phyloP scores from a whole-genome alignment of 768 basidiomycete species.

The Lactarius sp. region DNA sequence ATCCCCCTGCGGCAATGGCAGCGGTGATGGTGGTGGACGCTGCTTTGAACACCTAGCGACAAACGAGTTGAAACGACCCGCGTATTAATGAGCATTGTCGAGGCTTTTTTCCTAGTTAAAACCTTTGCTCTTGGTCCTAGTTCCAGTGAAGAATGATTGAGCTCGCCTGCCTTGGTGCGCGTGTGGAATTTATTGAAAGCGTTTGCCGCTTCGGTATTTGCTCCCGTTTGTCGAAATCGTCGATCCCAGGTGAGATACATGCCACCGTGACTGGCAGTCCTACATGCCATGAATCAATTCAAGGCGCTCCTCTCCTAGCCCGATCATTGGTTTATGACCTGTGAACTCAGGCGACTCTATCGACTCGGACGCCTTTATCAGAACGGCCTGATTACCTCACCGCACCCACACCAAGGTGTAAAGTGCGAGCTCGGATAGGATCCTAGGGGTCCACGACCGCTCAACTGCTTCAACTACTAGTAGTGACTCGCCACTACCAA shows the following conservation, averaged over 20 bases:
- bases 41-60: neutral
- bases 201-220: constrained; percentile 2
- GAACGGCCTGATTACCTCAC: neutral
- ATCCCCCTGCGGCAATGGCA: neutral
- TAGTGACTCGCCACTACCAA: too few species aligned
- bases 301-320: neutral
- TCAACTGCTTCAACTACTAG: neutral
- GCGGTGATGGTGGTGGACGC: neutral
- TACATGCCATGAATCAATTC: neutral
- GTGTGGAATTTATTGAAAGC: neutral
- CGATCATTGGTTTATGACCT: neutral
- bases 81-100: neutral
- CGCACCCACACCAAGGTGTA: neutral
- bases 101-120: neutral
- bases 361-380: neutral
- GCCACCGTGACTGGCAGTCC: neutral
- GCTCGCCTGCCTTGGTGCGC: neutral
- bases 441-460: neutral
- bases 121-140: neutral
- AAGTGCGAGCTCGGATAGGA: neutral
- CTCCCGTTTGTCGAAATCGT: constrained; percentile 16
- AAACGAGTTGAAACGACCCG: neutral
- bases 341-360: neutral
- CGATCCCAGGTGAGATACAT: neutral
- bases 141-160: neutral